phyloP scores from a whole-genome alignment of 768 basidiomycete species.

The Suillus sp. region DNA sequence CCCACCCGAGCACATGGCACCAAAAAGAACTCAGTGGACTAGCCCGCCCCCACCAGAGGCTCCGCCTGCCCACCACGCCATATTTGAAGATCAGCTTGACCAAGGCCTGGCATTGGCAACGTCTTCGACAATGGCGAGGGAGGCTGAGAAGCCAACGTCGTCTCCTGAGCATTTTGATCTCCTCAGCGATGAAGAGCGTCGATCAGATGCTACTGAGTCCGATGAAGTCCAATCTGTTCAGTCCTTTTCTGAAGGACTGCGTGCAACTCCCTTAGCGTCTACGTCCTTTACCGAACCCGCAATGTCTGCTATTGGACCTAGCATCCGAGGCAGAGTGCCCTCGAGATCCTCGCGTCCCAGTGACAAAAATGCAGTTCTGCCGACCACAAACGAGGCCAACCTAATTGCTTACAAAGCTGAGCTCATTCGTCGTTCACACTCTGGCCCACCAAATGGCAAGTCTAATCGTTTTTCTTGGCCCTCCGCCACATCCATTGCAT shows the following conservation, averaged over 20 bases:
- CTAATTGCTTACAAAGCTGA: conserved; percentile 39
- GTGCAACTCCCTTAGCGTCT: conserved; percentile 25
- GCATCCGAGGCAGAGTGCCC: conserved; percentile 29
- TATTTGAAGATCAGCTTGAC: conserved; percentile 70
- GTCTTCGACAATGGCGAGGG: conserved; percentile 59
- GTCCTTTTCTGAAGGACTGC: conserved; percentile 60
- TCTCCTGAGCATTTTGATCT: conserved; percentile 63
- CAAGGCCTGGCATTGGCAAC: conserved; percentile 71
- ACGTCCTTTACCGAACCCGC: conserved; percentile 14
- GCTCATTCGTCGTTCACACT: conserved; percentile 43
- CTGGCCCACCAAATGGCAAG: conserved; percentile 43
- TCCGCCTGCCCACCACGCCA: conserved; percentile 59
- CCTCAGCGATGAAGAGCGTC: conserved; percentile 65
- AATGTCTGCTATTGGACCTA: conserved; percentile 13
- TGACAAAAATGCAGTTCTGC: conserved; percentile 12
- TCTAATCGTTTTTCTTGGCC: conserved; percentile 43
- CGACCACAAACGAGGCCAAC: conserved; percentile 13
- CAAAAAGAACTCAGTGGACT: conserved; percentile 80
- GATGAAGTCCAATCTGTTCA: conserved; percentile 72
- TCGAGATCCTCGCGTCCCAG: conserved; percentile 19
- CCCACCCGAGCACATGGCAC: conserved; percentile 79
- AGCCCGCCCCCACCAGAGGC: conserved; percentile 83
- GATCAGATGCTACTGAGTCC: conserved; percentile 60
- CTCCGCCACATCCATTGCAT: conserved; percentile 40
- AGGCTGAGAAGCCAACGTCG: conserved; percentile 50